Evolutionary conservation across 108 stramenopile genomes (phyloP).

Genomic region (Cylindrotheca fusiformis): DNA sequence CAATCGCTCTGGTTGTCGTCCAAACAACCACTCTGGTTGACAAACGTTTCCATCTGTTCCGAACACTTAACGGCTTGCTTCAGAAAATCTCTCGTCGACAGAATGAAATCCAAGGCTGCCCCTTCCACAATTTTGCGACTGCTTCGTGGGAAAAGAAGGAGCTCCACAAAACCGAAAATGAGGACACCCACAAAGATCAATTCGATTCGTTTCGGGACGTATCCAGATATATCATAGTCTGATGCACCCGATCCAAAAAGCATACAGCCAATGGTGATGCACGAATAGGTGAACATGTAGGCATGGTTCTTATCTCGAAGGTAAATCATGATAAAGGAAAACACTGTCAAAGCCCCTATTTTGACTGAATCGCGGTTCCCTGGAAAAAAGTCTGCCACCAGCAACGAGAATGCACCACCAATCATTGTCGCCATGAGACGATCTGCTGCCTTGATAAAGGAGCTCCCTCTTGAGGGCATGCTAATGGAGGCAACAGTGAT

Average conservation of each 20-base stretch:
- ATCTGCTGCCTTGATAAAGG: neutral
- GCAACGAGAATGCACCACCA: neutral
- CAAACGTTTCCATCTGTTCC: neutral
- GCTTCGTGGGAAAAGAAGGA: neutral
- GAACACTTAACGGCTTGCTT: neutral
- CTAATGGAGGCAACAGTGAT: neutral
- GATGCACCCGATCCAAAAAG: neutral
- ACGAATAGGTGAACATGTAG: neutral
- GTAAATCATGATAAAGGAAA: neutral
- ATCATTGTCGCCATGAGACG: slow-evolving; percentile 1
- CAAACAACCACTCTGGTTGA: neutral
- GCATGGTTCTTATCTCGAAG: neutral
- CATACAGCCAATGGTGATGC: neutral
- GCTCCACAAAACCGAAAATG: neutral
- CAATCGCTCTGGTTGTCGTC: too few species aligned
- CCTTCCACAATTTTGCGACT: neutral
- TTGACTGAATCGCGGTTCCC: neutral
- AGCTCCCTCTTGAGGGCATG: neutral
- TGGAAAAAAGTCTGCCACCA: neutral
- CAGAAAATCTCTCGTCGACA: neutral
- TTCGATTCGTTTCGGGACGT: neutral
- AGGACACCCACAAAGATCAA: neutral
- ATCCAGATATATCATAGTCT: neutral
- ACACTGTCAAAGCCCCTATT: neutral
- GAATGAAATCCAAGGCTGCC: neutral